phyloP scores from a whole-genome alignment of 2,329 filamentous ascomycete genomes.

The Ophiostoma sp. region DNA sequence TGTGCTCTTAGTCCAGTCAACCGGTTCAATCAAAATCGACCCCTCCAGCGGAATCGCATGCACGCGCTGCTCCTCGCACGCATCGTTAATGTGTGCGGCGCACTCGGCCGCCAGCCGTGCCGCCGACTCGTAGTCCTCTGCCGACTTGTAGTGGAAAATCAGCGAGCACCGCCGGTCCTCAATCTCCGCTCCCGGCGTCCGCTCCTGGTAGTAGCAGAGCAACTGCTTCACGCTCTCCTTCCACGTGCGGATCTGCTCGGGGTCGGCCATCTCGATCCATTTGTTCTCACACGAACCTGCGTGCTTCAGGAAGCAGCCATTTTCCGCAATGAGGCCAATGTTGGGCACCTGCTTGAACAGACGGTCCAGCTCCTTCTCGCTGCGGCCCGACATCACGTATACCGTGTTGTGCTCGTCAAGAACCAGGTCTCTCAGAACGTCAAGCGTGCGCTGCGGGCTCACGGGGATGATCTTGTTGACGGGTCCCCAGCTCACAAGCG shows the following conservation, averaged over 20 bases:
- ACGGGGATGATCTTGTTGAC: slow-evolving; percentile 79
- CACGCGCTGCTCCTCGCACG: slow-evolving; percentile 75
- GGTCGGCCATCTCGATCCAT: slow-evolving; percentile 76
- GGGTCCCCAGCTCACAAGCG: slow-evolving; percentile 79
- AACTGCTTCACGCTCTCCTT: slow-evolving; percentile 78
- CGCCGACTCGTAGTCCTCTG: slow-evolving; percentile 70
- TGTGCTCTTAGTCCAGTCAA: slow-evolving; percentile 81
- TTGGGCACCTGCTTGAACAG: slow-evolving; percentile 79
- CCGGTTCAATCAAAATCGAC: slow-evolving; percentile 76
- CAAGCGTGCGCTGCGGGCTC: slow-evolving; percentile 75
- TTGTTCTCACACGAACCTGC: slow-evolving; percentile 55
- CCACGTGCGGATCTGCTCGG: slow-evolving; percentile 66
- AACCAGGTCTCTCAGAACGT: slow-evolving; percentile 74
- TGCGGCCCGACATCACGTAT: slow-evolving; percentile 88
- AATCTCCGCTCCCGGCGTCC: slow-evolving; percentile 79
- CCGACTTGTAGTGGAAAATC: slow-evolving; percentile 82
- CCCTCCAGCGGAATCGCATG: slow-evolving; percentile 77
- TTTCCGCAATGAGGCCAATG: slow-evolving; percentile 87
- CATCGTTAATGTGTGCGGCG: slow-evolving; percentile 91
- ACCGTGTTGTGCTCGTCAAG: slow-evolving; percentile 76
- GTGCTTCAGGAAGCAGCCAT: slow-evolving; percentile 82
- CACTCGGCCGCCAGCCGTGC: slow-evolving; percentile 80
- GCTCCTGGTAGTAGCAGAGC: slow-evolving; percentile 82
- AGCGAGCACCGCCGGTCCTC: slow-evolving; percentile 90
- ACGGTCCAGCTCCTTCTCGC: slow-evolving; percentile 79